Evolutionary conservation across 495 filamentous ascomycete species (phyloP), one percentile per base, ranked within the genome.

Genomic region (Cudoniella acicularis): DNA sequence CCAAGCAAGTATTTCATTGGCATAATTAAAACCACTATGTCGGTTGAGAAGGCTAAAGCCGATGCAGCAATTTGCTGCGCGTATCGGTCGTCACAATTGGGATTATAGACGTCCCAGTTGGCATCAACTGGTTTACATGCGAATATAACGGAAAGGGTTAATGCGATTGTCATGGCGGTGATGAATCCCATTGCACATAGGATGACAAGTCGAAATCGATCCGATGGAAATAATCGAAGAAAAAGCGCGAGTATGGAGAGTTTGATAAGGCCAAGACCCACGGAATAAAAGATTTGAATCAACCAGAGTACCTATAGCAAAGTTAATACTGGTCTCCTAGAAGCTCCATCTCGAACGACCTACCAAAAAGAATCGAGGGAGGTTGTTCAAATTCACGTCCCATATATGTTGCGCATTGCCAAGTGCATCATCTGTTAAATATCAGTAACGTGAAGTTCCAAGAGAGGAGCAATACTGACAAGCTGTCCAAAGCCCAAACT

Each of bases 1-100:
- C 53, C 21, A 13, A 46, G 22, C 16, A 56, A 21, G 25, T 56
- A 56, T 18, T 56, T 56, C 41, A 56, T 48, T 46, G 53, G 53
- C 24, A 56, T 13, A 8, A 56, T 2, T 1, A 56, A 24, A 46
- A 56, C 24, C 1, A 18, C 41, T 46, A 56, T 56, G 36, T 56
- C 53, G 6, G 53, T 56, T 16, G 18, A 3, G 20, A 56, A 48
- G 36, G 40, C 4, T 40, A 56, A n/a, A 13, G n/a, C 40, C 2
- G 41, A 47, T 4, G 22, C 20, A 56, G 53, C 40, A 30, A 43
- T 25, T 25, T 56, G 53, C 17, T 24, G 40, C 16, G 11, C 20
- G 3, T 2, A 8, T 27, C 43, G 3, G 20, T 56, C 23, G 22
- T 46, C 23, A 46, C 53, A 46, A 2, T 56, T 43, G n/a, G 36